Conservation (phyloP, 2,329 filamentous ascomycete species). For the Paraphoma sp. region DNA sequence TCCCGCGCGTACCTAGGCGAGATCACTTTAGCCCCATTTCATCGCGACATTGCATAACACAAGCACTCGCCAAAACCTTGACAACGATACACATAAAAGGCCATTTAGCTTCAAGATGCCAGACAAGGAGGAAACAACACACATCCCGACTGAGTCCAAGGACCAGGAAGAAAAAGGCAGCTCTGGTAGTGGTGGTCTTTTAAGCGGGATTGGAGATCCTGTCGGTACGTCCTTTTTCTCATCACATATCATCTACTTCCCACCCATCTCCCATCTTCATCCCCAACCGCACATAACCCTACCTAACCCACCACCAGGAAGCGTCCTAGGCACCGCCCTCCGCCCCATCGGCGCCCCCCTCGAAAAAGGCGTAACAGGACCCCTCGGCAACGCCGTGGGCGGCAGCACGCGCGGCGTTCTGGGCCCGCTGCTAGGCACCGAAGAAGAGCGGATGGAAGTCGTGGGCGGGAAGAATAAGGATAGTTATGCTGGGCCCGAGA, state of each 20-base stretch:
- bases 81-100: too few species aligned
- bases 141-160: slow-evolving; percentile 34
- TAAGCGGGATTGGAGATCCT: slow-evolving; percentile 40
- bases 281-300: slow-evolving; percentile 1
- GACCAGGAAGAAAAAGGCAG: slow-evolving; percentile 24
- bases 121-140: slow-evolving; percentile 12
- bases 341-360: slow-evolving; percentile 48
- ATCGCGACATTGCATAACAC: background rate
- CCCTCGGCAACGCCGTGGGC: slow-evolving; percentile 46
- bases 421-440: slow-evolving; percentile 42
- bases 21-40: background rate
- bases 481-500: slow-evolving; percentile 45
- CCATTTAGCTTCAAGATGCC: background rate
- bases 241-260: too few species aligned
- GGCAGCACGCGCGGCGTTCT: slow-evolving; percentile 45
- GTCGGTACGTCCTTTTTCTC: slow-evolving; percentile 32
- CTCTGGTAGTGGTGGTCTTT: slow-evolving; percentile 32
- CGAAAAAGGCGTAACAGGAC: slow-evolving; percentile 45
- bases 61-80: background rate
- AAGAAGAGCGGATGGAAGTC: slow-evolving; percentile 45
- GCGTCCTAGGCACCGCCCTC: slow-evolving; percentile 46
- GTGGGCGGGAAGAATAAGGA: slow-evolving; percentile 50
- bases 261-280: background rate
- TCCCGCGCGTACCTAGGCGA: background rate
- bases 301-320: too few species aligned